phyloP scores from a whole-genome alignment of 192 early-diverging fungal genomes.

The Coemansia sp. region DNA sequence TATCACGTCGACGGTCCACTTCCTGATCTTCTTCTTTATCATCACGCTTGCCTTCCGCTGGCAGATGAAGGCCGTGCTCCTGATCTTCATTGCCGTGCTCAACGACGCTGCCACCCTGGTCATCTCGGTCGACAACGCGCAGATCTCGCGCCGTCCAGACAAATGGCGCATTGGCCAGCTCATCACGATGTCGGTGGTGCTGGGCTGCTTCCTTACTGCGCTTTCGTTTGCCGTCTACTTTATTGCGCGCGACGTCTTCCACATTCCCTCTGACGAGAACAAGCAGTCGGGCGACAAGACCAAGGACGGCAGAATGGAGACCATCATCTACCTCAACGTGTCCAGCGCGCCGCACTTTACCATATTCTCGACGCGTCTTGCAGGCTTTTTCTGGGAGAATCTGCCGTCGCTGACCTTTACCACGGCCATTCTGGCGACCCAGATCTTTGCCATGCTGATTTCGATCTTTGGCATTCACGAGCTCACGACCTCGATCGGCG shows the following conservation, averaged over 20 bases:
- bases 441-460: constrained; percentile 85
- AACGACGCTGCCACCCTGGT: constrained; percentile 92
- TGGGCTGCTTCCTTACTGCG: constrained; percentile 69
- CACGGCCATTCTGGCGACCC: constrained; percentile 79
- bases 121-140: constrained; percentile 89
- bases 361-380: constrained; percentile 88
- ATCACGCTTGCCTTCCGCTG: constrained; percentile 79
- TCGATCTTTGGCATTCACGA: constrained; percentile 68
- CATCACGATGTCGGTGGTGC: constrained; percentile 72
- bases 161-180: constrained; percentile 96
- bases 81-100: constrained; percentile 87
- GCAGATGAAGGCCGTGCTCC: constrained; percentile 71
- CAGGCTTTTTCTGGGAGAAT: constrained; percentile 85
- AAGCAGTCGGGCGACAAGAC: constrained; percentile 48
- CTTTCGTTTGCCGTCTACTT: constrained; percentile 85
- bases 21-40: constrained; percentile 94
- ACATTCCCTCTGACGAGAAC: constrained; percentile 50
- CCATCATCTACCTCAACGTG: constrained; percentile 93
- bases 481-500: constrained; percentile 62
- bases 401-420: constrained; percentile 78
- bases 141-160: constrained; percentile 84
- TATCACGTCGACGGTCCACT: constrained; percentile 94
- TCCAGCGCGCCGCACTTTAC: constrained; percentile 90
- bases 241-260: constrained; percentile 63
- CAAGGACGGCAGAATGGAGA: constrained; percentile 59